Base-by-base conservation (phyloP, 306 rosid genomes). In the Dryas octopetala region DNA sequence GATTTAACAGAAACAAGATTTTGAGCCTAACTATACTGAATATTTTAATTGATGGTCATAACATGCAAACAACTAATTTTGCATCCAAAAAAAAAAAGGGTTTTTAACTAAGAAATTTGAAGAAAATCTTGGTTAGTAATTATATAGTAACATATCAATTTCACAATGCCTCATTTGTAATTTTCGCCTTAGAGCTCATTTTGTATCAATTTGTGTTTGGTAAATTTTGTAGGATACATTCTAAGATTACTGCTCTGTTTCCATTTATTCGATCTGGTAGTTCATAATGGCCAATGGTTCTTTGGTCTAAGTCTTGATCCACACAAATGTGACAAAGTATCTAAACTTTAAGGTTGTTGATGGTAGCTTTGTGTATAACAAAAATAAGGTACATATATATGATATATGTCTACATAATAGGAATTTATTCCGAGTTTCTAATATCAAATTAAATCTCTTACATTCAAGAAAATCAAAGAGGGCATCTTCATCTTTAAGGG, bases 241-340 rank as follows among this genome's bases (percentile, higher is more conserved):
- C 38, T 32, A 32, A 32, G 38, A 32, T 32, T 2, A 32, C 38
- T 32, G 38, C 38, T 32, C 38, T 32, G 2, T 32, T 32, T 32
- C 23, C 38, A 32, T 32, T 32, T 32, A 1, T 44, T 44, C n/a
- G n/a, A n/a, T n/a, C 14, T 76, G 68, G 61, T 63, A 91, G 97
- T 91, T 91, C 86, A 91, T 89, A 92, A 91, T 91, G 97, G 97
- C 94, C 47, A 91, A 91, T 75, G 97, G 92, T 43, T 82, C 77
- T 48, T 83, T 91, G 82, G 92, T 91, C 58, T 91, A 92, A 0
- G 92, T 89, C 78, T 88, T 91, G 68, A 91, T 91, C 70, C 94
- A 89, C 87, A 91, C 97, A 4, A 87, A 89, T 77, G 97, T 91
- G 49, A 89, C 97, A 0, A 91, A 89, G 82, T 91, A 91, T 69